Percentiles rank a stretch among this genome's conserved stretches.
phyloP scores from a whole-genome alignment of 2,329 filamentous ascomycete species.

The Aspergillus alliaceus region DNA sequence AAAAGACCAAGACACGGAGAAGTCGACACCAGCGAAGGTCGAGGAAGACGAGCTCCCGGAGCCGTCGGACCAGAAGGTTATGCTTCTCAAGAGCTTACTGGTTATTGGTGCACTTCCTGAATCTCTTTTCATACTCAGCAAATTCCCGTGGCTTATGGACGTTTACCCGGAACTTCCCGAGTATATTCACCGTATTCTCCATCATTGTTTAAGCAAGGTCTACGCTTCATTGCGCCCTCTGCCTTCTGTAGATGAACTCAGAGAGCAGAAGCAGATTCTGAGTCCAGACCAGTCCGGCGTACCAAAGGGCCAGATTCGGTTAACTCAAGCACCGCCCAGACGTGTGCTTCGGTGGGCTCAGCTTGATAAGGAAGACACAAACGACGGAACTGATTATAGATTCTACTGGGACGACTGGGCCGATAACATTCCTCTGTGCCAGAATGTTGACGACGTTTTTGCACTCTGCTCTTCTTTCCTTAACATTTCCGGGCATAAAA shows the following conservation, averaged over 20 bases:
- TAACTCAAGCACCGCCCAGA: slow-evolving; percentile 59
- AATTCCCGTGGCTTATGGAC: slow-evolving; percentile 89
- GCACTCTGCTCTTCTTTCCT: slow-evolving; percentile 80
- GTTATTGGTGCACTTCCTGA: slow-evolving; percentile 92
- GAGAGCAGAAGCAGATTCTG: slow-evolving; percentile 52
- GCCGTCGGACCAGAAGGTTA: slow-evolving; percentile 83
- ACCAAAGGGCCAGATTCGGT: slow-evolving; percentile 67
- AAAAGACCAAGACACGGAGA: slow-evolving; percentile 53
- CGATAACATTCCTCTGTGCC: slow-evolving; percentile 89
- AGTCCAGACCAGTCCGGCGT: slow-evolving; percentile 66
- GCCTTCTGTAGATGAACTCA: slow-evolving; percentile 39
- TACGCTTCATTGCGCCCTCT: slow-evolving; percentile 56
- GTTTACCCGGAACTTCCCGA: slow-evolving; percentile 78
- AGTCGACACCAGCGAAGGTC: slow-evolving; percentile 32
- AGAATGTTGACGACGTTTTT: slow-evolving; percentile 87
- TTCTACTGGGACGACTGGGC: slow-evolving; percentile 99
- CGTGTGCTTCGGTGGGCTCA: slow-evolving; percentile 80
- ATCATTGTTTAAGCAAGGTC: slow-evolving; percentile 78
- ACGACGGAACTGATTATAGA: slow-evolving; percentile 73
- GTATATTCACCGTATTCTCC: slow-evolving; percentile 79
- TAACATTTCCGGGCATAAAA: slow-evolving; percentile 82
- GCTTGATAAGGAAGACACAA: slow-evolving; percentile 73
- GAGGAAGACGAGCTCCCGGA: slow-evolving; percentile 61
- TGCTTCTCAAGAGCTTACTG: slow-evolving; percentile 79
- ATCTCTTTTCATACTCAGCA: slow-evolving; percentile 85